Evolutionary conservation across 345 rosid species (phyloP).

Genomic region (Eucalyptus sp.): DNA sequence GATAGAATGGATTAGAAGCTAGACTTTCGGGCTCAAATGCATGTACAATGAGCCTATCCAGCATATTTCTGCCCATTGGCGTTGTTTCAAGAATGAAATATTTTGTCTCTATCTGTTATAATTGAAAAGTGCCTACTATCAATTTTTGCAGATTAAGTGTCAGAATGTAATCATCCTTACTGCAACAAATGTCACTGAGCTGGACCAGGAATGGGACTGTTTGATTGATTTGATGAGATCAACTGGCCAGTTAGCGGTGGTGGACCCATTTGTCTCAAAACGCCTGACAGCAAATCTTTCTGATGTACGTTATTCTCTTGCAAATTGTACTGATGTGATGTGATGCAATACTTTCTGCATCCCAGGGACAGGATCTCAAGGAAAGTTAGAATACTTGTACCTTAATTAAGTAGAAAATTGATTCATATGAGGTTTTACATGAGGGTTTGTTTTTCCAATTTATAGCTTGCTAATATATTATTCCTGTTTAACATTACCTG

Average conservation of each 20-base stretch:
- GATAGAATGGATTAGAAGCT: not conserved
- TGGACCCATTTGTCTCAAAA: slow-evolving; percentile 46
- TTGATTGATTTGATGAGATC: slow-evolving; percentile 44
- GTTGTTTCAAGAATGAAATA: not conserved
- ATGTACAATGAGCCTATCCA: not conserved
- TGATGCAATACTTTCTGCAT: not conserved
- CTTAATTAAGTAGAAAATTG: not conserved
- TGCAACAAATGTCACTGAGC: slow-evolving; percentile 65
- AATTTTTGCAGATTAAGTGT: slow-evolving; percentile 63
- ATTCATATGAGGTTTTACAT: not conserved
- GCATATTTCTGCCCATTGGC: not conserved
- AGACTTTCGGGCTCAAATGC: not conserved
- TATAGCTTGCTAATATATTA: not conserved
- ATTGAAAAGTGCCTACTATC: not conserved
- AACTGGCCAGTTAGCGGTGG: slow-evolving; percentile 27
- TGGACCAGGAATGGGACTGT: slow-evolving; percentile 81
- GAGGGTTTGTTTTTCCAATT: not conserved
- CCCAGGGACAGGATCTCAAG: not conserved
- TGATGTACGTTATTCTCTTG: slow-evolving; percentile 36
- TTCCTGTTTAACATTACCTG: not conserved
- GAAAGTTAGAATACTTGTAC: not conserved
- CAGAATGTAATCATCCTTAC: slow-evolving; percentile 64
- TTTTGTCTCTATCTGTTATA: not conserved
- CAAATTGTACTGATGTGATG: not conserved
- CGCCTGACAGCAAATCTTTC: slow-evolving; percentile 36